Percentiles rank a stretch among this genome's conserved stretches.
These are phyloP conservation scores for Euclidium syriacum DNA, from an alignment of 345 rosid species.

Conservation along the genomic window DNA sequence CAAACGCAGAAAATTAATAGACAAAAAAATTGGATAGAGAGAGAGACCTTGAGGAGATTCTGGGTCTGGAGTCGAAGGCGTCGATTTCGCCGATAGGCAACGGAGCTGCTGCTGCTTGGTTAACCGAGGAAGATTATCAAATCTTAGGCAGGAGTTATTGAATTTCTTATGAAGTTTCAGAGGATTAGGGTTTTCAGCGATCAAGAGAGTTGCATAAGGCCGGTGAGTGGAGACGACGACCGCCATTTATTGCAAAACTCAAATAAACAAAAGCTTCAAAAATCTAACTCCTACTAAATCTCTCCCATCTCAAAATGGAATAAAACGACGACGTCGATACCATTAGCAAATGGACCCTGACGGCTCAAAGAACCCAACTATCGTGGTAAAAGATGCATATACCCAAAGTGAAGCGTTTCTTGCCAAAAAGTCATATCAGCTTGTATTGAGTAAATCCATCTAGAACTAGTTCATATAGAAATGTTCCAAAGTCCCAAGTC, in stretches of 20 bases:
- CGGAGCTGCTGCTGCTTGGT: slow-evolving; percentile 20
- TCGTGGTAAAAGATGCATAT: too few species aligned
- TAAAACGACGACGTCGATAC: background rate
- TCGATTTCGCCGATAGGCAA: slow-evolving; percentile 22
- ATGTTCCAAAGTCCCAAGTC: too few species aligned
- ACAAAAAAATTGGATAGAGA: background rate
- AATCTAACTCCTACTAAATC: too few species aligned
- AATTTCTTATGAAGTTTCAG: background rate
- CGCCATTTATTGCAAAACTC: slow-evolving; percentile 40
- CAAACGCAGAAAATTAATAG: background rate
- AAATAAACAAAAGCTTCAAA: background rate
- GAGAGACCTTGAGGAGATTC: slow-evolving; percentile 39
- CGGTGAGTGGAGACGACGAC: slow-evolving; percentile 30
- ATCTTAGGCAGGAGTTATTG: background rate
- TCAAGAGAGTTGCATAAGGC: slow-evolving; percentile 6
- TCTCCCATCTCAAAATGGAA: background rate
- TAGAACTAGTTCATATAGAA: too few species aligned
- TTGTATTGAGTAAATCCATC: too few species aligned
- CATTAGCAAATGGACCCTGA: too few species aligned
- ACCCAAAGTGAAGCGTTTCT: too few species aligned
- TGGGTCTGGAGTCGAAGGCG: slow-evolving; percentile 26
- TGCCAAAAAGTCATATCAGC: too few species aligned
- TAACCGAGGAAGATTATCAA: slow-evolving; percentile 11
- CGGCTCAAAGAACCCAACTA: too few species aligned
- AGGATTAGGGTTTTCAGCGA: slow-evolving; percentile 18